A percentile compares a stretch with the other conserved stretches of the same genome.
These are phyloP conservation scores for Boletus edulis DNA, from an alignment of 768 basidiomycete genomes.

Conservation along the genomic window DNA sequence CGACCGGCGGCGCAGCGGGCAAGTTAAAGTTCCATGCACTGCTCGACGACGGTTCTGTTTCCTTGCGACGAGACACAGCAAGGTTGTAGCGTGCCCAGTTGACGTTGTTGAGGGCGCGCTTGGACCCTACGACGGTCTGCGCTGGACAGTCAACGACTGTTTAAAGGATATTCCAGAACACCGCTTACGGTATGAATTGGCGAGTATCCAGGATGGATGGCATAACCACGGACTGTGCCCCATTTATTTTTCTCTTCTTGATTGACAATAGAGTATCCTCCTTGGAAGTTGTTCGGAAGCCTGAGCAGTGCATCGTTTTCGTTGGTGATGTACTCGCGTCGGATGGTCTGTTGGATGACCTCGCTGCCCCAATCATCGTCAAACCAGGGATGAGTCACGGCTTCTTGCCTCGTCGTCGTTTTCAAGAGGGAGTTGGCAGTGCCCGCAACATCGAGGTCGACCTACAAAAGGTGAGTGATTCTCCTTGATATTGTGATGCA, in stretches of 20 bases:
- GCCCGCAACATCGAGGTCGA: conserved; percentile 66
- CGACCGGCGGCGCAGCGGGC: conserved; percentile 51
- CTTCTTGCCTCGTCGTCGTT: conserved; percentile 49
- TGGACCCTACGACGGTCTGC: conserved; percentile 57
- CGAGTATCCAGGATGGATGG: conserved; percentile 57
- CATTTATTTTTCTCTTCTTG: conserved; percentile 50
- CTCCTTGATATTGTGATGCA: neutral
- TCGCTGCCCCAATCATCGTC: conserved; percentile 56
- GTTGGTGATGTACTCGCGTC: conserved; percentile 44
- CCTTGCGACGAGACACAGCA: conserved; percentile 56
- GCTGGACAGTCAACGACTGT: neutral
- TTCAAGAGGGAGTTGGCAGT: conserved; percentile 54
- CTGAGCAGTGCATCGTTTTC: conserved; percentile 53
- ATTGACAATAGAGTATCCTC: conserved; percentile 56
- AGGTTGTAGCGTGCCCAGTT: conserved; percentile 68
- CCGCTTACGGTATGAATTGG: conserved; percentile 46
- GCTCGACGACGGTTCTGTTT: conserved; percentile 57
- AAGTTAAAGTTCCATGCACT: conserved; percentile 64
- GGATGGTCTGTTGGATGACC: conserved; percentile 53
- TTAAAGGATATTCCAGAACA: neutral
- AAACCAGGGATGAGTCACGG: conserved; percentile 52
- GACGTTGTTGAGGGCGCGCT: conserved; percentile 57
- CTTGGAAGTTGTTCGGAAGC: conserved; percentile 55
- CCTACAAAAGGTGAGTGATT: conserved; percentile 28
- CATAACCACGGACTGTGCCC: conserved; percentile 58